Conservation (phyloP, 352 stramenopile species). For the Phytophthora foliorum region DNA sequence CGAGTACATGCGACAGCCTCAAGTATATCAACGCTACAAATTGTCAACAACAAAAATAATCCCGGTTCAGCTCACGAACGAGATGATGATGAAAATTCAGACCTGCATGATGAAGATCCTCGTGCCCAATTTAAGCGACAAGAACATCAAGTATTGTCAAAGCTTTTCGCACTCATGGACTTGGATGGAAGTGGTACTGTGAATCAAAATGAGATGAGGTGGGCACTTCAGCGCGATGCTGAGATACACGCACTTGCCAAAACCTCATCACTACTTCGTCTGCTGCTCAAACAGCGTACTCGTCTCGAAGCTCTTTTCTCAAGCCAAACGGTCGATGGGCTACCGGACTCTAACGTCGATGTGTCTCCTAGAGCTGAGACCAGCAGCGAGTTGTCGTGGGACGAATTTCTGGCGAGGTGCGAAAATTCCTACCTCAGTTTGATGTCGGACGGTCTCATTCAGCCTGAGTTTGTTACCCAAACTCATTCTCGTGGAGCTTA, state of each 20-base stretch:
- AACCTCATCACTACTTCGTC: slow-evolving; percentile 52
- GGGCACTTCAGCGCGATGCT: slow-evolving; percentile 68
- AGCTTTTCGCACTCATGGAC: slow-evolving; percentile 76
- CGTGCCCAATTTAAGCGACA: slow-evolving; percentile 43
- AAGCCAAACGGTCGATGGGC: background rate
- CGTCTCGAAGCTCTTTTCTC: slow-evolving; percentile 43
- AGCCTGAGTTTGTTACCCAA: slow-evolving; percentile 10
- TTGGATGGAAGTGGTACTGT: slow-evolving; percentile 70
- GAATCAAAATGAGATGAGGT: slow-evolving; percentile 71
- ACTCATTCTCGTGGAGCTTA: background rate
- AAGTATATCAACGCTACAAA: background rate
- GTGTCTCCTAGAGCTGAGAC: slow-evolving; percentile 1
- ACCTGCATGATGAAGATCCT: slow-evolving; percentile 4
- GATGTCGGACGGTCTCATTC: slow-evolving; percentile 48
- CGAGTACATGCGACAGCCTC: slow-evolving; percentile 15
- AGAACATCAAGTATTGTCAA: slow-evolving; percentile 46
- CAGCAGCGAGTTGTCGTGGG: slow-evolving; percentile 56
- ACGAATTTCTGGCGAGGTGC: slow-evolving; percentile 61
- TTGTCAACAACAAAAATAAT: slow-evolving; percentile 22
- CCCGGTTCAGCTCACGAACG: slow-evolving; percentile 20
- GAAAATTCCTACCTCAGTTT: slow-evolving; percentile 57
- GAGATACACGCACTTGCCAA: slow-evolving; percentile 62
- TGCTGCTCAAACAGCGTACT: slow-evolving; percentile 67
- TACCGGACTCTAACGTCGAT: background rate
- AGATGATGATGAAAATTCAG: slow-evolving; percentile 9